Conservation (phyloP, 306 rosid genomes). For the Styphnolobium japonicum region DNA sequence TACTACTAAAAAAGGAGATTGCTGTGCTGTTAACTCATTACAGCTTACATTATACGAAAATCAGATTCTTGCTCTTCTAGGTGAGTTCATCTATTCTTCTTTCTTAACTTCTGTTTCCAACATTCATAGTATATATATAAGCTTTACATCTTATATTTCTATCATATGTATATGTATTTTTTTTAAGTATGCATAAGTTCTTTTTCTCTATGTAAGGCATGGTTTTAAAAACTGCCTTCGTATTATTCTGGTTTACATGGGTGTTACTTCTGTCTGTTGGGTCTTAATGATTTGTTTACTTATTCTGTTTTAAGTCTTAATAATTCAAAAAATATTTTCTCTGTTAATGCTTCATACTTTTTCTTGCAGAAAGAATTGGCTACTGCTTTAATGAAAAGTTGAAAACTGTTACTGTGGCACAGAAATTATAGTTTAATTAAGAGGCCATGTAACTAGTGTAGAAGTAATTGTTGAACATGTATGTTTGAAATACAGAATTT, state of each 20-base stretch:
- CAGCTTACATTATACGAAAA: conserved; percentile 82
- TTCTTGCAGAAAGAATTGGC: neutral
- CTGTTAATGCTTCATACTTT: neutral
- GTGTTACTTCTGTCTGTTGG: neutral
- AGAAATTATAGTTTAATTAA: too few species aligned
- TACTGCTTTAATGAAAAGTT: neutral
- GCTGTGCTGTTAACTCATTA: conserved; percentile 84
- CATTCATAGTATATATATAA: neutral
- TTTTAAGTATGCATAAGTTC: neutral
- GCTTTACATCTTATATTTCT: too few species aligned
- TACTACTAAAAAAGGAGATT: conserved; percentile 74
- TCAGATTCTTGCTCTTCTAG: conserved; percentile 97
- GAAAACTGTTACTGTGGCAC: neutral
- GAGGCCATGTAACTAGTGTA: too few species aligned
- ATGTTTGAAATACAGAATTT: too few species aligned
- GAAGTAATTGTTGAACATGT: too few species aligned
- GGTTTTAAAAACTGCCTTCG: neutral
- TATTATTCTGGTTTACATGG: neutral
- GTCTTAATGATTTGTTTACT: neutral
- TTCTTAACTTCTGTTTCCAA: neutral
- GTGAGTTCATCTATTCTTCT: conserved; percentile 38
- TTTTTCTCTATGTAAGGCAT: neutral
- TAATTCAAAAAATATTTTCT: neutral
- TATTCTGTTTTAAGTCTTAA: neutral
- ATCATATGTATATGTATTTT: too few species aligned